These are phyloP conservation scores for Aspergillus carlsbadensis DNA, from an alignment of 495 filamentous ascomycete genomes.

Conservation along the genomic window DNA sequence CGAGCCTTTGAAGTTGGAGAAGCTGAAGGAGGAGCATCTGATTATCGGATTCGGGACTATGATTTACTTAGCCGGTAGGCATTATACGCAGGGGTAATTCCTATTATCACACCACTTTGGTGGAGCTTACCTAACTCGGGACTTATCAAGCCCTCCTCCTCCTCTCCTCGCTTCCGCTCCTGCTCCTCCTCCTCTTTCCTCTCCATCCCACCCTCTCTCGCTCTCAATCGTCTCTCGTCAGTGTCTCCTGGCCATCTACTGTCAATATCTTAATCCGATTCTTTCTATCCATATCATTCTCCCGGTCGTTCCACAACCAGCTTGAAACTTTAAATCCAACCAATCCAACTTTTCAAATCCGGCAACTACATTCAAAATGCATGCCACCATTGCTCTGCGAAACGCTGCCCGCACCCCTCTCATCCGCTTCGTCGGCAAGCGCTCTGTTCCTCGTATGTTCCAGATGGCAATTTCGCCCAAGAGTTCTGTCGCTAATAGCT, in stretches of 20 bases:
- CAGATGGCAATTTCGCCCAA: not conserved
- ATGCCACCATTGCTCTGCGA: conserved; percentile 63
- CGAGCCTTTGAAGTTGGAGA: not conserved
- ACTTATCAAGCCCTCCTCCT: conserved; percentile 12
- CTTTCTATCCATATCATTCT: conserved; percentile 4
- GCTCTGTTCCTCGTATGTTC: conserved; percentile 72
- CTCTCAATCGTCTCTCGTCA: conserved; percentile 14
- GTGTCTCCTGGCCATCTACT: conserved; percentile 16
- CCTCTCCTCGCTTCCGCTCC: conserved; percentile 23
- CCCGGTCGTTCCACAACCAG: not conserved
- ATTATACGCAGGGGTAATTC: conserved; percentile 2
- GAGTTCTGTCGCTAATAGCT: conserved; percentile 3
- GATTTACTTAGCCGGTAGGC: not conserved
- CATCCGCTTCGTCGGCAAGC: conserved; percentile 92
- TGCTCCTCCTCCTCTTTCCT: conserved; percentile 18
- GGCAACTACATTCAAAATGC: conserved; percentile 50
- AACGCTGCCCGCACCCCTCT: conserved; percentile 73
- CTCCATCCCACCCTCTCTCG: conserved; percentile 20
- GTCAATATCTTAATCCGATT: conserved; percentile 13
- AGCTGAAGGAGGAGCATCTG: not conserved
- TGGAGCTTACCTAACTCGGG: not conserved
- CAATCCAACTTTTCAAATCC: conserved; percentile 11
- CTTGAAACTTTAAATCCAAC: not conserved
- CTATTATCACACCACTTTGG: conserved; percentile 7
- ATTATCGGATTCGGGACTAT: not conserved